Percentiles rank a stretch among this genome's conserved stretches.
phyloP scores from a whole-genome alignment of 495 filamentous ascomycete species.

The Lophiotrema nucula region DNA sequence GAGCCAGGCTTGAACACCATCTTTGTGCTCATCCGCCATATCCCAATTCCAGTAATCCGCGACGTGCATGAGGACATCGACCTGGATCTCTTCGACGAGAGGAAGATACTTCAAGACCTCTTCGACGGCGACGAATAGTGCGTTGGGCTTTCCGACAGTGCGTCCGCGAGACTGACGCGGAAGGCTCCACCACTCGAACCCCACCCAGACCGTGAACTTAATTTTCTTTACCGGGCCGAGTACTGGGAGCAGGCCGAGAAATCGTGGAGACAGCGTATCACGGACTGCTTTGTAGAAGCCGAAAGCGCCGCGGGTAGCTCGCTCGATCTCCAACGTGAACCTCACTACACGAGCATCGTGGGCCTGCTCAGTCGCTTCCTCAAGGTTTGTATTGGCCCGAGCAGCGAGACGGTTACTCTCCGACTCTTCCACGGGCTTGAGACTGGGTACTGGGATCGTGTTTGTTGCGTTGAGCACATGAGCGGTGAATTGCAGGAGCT shows the following conservation, averaged over 20 bases:
- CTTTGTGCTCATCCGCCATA: constrained; percentile 12
- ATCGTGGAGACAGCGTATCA: constrained; percentile 10
- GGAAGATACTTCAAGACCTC: constrained; percentile 6
- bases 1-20: constrained; percentile 17
- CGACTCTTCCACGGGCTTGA: neutral
- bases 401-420: neutral
- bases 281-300: constrained; percentile 12
- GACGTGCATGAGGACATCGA: constrained; percentile 14
- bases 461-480: neutral
- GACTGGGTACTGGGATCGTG: neutral
- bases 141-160: constrained; percentile 1
- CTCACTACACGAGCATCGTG: constrained; percentile 8
- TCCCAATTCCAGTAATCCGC: constrained; percentile 22
- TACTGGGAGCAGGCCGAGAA: constrained; percentile 14
- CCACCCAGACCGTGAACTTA: constrained; percentile 16
- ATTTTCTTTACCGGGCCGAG: constrained; percentile 6
- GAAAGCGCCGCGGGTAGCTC: neutral
- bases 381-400: neutral
- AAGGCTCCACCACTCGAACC: constrained; percentile 19
- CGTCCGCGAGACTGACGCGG: neutral
- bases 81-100: constrained; percentile 11
- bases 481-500: constrained; percentile 6
- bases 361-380: constrained; percentile 1
- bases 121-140: constrained; percentile 2
- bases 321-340: constrained; percentile 21